phyloP scores from a whole-genome alignment of 2,329 filamentous ascomycete species.

The Claviceps pusilla region DNA sequence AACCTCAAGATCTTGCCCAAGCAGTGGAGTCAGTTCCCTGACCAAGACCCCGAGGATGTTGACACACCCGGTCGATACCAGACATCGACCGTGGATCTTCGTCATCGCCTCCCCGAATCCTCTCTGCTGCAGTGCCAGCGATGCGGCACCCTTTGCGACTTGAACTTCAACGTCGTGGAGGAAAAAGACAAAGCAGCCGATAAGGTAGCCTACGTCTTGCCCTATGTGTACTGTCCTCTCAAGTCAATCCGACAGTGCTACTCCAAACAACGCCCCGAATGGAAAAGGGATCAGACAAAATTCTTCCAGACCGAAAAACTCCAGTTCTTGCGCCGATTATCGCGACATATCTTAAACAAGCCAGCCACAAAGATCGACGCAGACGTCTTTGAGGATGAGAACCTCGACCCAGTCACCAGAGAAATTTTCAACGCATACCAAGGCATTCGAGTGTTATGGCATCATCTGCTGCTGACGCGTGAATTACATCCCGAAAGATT shows the following conservation, averaged over 20 bases:
- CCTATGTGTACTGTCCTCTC: not conserved
- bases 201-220: not conserved
- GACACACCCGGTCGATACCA: not conserved
- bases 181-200: not conserved
- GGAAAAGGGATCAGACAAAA: too few relatives aligned
- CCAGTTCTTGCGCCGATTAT: not conserved
- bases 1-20: not conserved
- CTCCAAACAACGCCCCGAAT: not conserved
- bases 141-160: conserved; percentile 1
- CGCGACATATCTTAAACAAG: not conserved
- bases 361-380: not conserved
- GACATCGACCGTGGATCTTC: not conserved
- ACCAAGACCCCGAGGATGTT: not conserved
- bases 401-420: not conserved
- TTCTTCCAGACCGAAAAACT: not conserved
- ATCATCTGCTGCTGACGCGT: not conserved
- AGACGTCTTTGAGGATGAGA: not conserved
- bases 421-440: conserved; percentile 1
- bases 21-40: conserved; percentile 2
- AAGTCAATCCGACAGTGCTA: not conserved
- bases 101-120: not conserved
- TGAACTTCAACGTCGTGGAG: conserved; percentile 2
- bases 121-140: not conserved
- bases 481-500: not conserved
- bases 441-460: not conserved